A percentile compares a stretch with the other conserved stretches of the same genome.
phyloP scores from a whole-genome alignment of 2,329 filamentous ascomycete genomes.

The Zymoseptoria pseudotritici region DNA sequence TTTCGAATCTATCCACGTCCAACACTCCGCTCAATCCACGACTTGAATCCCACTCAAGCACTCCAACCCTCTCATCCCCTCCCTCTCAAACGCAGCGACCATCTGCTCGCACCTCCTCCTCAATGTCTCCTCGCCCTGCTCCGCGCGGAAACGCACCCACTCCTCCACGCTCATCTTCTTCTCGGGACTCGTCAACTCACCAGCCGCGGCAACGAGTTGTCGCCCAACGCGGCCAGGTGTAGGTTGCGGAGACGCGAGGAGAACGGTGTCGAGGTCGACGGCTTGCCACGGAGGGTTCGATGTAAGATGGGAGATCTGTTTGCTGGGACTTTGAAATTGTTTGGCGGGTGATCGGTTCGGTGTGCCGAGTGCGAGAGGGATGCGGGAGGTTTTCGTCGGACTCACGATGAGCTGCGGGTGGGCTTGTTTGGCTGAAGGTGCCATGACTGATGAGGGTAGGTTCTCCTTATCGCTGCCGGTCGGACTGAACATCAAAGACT shows the following conservation, averaged over 20 bases:
- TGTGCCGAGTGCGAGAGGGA: slow-evolving; percentile 37
- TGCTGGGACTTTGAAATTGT: slow-evolving; percentile 29
- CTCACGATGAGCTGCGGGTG: slow-evolving; percentile 13
- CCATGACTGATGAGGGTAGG: slow-evolving; percentile 25
- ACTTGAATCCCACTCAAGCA: slow-evolving; percentile 64
- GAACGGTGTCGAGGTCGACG: slow-evolving; percentile 67
- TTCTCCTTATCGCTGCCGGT: slow-evolving; percentile 35
- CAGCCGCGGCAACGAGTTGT: slow-evolving; percentile 39
- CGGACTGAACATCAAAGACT: slow-evolving; percentile 19
- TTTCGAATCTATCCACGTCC: neutral
- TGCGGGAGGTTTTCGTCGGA: slow-evolving; percentile 30
- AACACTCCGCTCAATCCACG: neutral
- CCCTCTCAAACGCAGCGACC: slow-evolving; percentile 73
- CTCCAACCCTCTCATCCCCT: slow-evolving; percentile 71
- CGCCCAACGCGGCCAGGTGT: slow-evolving; percentile 19
- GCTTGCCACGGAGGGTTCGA: slow-evolving; percentile 61
- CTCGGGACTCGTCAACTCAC: slow-evolving; percentile 64
- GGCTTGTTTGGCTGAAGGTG: slow-evolving; percentile 28
- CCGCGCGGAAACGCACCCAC: slow-evolving; percentile 80
- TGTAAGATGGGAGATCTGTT: slow-evolving; percentile 42
- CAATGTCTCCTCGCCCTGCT: slow-evolving; percentile 69
- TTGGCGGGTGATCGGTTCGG: slow-evolving; percentile 27
- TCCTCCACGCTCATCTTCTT: slow-evolving; percentile 88
- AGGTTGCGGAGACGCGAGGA: slow-evolving; percentile 40
- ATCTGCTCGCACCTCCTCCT: slow-evolving; percentile 74